Conservation (phyloP, 2,329 filamentous ascomycete species). For the Penicillium sclerotiorum region DNA sequence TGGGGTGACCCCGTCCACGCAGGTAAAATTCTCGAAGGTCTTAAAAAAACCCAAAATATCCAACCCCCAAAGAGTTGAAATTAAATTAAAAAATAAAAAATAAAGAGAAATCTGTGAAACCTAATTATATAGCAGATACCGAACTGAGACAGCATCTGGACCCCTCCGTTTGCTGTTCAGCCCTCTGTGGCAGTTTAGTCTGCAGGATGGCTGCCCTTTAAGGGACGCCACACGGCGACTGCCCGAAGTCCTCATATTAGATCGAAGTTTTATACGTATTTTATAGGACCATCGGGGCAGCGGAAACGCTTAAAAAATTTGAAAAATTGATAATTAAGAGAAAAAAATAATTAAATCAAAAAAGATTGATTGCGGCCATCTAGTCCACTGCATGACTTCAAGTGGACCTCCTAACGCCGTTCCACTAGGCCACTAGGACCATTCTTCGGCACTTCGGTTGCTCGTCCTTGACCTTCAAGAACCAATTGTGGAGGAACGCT, state of each 20-base stretch:
- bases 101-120: no score
- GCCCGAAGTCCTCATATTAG: neutral
- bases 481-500: neutral
- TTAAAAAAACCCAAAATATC: neutral
- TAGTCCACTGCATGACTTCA: neutral
- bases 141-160: no score
- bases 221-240: conserved; percentile 8
- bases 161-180: conserved; percentile 11
- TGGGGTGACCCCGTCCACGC: conserved; percentile 16
- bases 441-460: conserved; percentile 10
- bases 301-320: neutral
- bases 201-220: conserved; percentile 13
- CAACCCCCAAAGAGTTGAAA: neutral
- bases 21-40: conserved; percentile 5
- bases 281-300: neutral
- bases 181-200: neutral
- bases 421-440: conserved; percentile 13
- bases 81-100: conserved; percentile 12
- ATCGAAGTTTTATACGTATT: neutral
- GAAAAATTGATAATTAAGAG: neutral
- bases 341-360: neutral
- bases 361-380: neutral
- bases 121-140: no score
- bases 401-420: neutral
- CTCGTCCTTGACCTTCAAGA: neutral